Base-by-base conservation (phyloP, 2,329 filamentous ascomycete species). In the Aspergillus sp. region DNA sequence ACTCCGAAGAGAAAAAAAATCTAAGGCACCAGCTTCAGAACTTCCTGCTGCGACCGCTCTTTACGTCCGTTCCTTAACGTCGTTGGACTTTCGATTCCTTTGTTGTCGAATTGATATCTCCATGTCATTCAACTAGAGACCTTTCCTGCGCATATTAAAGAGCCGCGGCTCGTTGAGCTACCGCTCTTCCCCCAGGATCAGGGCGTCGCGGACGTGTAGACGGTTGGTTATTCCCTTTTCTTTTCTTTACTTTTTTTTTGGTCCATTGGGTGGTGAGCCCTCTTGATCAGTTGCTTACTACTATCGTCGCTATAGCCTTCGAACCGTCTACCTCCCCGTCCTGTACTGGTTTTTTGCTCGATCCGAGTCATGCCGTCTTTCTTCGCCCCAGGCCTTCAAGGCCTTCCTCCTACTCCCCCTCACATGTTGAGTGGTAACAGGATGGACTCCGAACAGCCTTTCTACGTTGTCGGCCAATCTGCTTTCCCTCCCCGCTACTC, bases 351-450 rank as follows among this genome's bases (percentile, higher is more conserved):
- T 46, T 39, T 48, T 41, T 49, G 46, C 37, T 33, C 40, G 8
- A 27, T 12, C 27, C 19, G 19, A 52, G 51, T 56, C 54, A 70
- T 70, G 68, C 68, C 68, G 53, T 70, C 67, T 43, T 69, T 70
- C 54, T 70, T 60, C 60, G 57, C 57, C 44, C 60, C 66, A 47
- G 61, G 64, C 58, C 53, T 65, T 34, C 64, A 67, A 43, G 61
- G 63, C 64, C 62, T 69, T 41, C 67, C 67, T 49, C 66, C 65
- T 35, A 70, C 68, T 33, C 67, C 68, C 49, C 68, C 68, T 45
- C 65, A 70, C 51, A 49, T 69, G 54, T 56, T 61, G 50, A 52
- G 53, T 43, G 59, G 58, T 56, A 58, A 58, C 51, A 59, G 64
- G 44, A 57, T 69, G 56, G 66, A 70, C 33, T 50, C 52, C 37